These are phyloP conservation scores for Rhexocercosporidium sp. DNA, from an alignment of 2,329 filamentous ascomycete species.

Conservation along the genomic window DNA sequence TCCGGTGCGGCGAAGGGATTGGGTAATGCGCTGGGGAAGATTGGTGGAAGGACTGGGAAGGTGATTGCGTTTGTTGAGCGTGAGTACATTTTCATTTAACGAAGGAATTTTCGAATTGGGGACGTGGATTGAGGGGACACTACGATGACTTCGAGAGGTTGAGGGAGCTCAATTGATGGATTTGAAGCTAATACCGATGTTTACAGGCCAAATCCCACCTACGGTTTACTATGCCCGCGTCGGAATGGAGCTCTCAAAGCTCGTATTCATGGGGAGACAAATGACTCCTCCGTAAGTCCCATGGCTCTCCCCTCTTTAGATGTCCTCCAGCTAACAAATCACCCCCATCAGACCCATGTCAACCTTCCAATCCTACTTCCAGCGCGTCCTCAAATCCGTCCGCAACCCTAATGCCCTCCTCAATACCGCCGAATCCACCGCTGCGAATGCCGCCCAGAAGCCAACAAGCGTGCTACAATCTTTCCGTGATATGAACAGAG, in stretches of 20 bases:
- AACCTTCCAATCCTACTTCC: conserved; percentile 87
- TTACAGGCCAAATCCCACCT: conserved; percentile 78
- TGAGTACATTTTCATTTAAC: conserved; percentile 59
- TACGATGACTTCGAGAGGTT: not conserved
- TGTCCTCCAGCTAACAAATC: conserved; percentile 15
- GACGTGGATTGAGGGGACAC: not conserved
- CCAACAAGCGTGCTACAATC: conserved; percentile 55
- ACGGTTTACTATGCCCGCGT: conserved; percentile 93
- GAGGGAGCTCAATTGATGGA: not conserved
- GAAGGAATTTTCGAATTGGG: not conserved
- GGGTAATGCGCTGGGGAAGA: conserved; percentile 69
- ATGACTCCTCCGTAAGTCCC: conserved; percentile 91
- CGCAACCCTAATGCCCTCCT: conserved; percentile 70
- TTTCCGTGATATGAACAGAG: conserved; percentile 71
- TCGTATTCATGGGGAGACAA: conserved; percentile 85
- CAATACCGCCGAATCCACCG: conserved; percentile 46
- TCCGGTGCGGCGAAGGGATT: conserved; percentile 73
- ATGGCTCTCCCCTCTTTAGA: not conserved
- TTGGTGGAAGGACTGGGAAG: conserved; percentile 83
- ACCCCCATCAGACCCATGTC: conserved; percentile 65
- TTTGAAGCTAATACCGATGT: conserved; percentile 34
- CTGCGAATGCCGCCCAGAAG: conserved; percentile 51
- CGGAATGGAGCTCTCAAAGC: conserved; percentile 82
- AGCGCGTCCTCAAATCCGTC: conserved; percentile 72
- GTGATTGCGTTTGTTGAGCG: conserved; percentile 83